These are phyloP conservation scores for Chlorella ohadii DNA, from an alignment of 139 green algal species.

Conservation along the genomic window DNA sequence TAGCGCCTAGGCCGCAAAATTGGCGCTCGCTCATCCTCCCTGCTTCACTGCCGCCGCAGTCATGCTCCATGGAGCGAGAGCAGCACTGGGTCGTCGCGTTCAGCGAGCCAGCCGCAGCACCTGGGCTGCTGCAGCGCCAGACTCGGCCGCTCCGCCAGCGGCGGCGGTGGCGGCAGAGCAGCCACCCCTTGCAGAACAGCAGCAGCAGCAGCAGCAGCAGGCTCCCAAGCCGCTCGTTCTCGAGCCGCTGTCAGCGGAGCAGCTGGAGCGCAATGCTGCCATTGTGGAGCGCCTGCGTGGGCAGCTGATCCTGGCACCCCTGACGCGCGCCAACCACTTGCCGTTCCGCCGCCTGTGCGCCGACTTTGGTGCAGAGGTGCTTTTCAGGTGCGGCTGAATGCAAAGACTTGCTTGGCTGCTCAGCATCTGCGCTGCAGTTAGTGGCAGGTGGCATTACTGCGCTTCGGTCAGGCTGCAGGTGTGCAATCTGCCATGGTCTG, in stretches of 20 bases:
- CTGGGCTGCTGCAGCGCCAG: neutral
- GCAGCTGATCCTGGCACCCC: constrained; percentile 72
- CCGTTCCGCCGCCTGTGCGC: constrained; percentile 81
- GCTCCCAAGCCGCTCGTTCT: neutral
- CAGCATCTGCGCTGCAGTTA: no score
- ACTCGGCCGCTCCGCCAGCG: neutral
- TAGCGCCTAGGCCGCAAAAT: neutral
- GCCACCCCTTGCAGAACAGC: neutral
- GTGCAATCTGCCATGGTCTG: no score
- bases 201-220: neutral
- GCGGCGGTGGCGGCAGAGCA: neutral
- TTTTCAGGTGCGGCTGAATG: constrained; percentile 41
- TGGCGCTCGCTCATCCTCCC: neutral
- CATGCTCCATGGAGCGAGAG: neutral
- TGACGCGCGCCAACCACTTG: constrained; percentile 76
- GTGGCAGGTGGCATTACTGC: no score
- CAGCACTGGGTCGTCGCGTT: neutral
- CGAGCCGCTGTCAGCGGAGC: neutral
- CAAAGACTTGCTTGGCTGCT: no score
- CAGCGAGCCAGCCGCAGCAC: neutral
- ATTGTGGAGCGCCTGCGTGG: constrained; percentile 52
- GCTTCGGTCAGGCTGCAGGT: no score
- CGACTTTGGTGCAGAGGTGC: constrained; percentile 74
- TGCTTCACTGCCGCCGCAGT: neutral
- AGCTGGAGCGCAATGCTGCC: constrained; percentile 43